Evolutionary conservation across 1,284 basidiomycete genomes (phyloP).

Genomic region (Trametes versicolor): DNA sequence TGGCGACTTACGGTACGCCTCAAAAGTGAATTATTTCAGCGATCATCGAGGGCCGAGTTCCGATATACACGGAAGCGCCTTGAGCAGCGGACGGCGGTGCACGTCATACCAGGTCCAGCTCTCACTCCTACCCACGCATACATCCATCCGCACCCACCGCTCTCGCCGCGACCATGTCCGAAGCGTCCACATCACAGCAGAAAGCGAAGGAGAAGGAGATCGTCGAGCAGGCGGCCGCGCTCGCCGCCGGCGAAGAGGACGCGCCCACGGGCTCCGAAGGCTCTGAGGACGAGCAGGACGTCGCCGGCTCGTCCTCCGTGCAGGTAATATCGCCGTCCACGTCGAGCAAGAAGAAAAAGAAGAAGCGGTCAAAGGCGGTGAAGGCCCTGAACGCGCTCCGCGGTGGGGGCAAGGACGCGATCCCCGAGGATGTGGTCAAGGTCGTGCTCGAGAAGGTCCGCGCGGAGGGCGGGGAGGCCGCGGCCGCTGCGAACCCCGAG

Average conservation of each 20-base stretch:
- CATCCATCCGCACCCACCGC: too few species aligned
- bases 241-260: constrained; percentile 39
- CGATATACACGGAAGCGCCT: constrained; percentile 27
- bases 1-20: too few species aligned
- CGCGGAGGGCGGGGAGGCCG: constrained; percentile 60
- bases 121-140: constrained; percentile 1
- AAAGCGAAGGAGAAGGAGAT: constrained; percentile 54
- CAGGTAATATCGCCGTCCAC: constrained; percentile 45
- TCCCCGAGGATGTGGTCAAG: constrained; percentile 68
- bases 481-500: constrained; percentile 62
- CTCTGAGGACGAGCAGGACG: constrained; percentile 42
- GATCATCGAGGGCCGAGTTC: background rate
- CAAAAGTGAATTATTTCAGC: too few species aligned
- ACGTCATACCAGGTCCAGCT: constrained; percentile 10
- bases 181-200: constrained; percentile 42
- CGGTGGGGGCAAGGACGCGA: constrained; percentile 55
- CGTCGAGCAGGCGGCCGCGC: constrained; percentile 45
- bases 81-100: constrained; percentile 1
- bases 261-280: constrained; percentile 48
- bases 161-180: constrained; percentile 26
- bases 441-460: constrained; percentile 69
- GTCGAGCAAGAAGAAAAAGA: constrained; percentile 76
- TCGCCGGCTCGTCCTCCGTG: constrained; percentile 37
- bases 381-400: constrained; percentile 61
- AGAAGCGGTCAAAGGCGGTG: constrained; percentile 75